These are phyloP conservation scores for Vigna angularis DNA, from an alignment of 306 rosid species.

Conservation along the genomic window DNA sequence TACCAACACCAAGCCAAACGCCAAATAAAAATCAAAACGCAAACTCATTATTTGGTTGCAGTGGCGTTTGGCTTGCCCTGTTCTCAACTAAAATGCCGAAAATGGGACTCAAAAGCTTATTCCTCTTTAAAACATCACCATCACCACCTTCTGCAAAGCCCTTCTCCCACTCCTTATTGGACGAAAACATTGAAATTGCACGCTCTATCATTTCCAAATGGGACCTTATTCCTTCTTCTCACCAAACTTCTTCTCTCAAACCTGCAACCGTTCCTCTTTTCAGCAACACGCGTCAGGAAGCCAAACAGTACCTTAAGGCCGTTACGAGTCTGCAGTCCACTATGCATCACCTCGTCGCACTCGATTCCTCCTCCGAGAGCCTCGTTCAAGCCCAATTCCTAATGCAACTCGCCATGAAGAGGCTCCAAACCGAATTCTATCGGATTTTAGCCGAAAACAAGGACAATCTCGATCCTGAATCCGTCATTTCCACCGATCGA, in stretches of 20 bases:
- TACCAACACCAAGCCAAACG: neutral
- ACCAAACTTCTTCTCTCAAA: neutral
- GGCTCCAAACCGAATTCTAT: slow-evolving; percentile 72
- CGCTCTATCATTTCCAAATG: slow-evolving; percentile 60
- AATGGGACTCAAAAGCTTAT: slow-evolving; percentile 47
- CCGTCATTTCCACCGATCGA: slow-evolving; percentile 52
- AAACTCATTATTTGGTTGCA: neutral
- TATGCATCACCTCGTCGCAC: slow-evolving; percentile 62
- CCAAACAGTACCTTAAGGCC: slow-evolving; percentile 62
- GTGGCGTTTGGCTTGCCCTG: neutral
- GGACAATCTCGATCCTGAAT: slow-evolving; percentile 55
- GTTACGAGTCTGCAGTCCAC: slow-evolving; percentile 69
- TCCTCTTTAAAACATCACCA: slow-evolving; percentile 50
- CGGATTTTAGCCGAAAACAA: slow-evolving; percentile 55
- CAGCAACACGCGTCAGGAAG: slow-evolving; percentile 64
- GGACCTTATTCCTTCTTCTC: slow-evolving; percentile 42
- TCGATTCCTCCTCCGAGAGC: slow-evolving; percentile 46
- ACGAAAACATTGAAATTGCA: slow-evolving; percentile 69
- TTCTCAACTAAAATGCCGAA: slow-evolving; percentile 34
- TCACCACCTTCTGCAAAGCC: slow-evolving; percentile 41
- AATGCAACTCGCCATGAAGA: slow-evolving; percentile 77
- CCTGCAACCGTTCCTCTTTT: slow-evolving; percentile 47
- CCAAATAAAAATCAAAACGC: neutral
- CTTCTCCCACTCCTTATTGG: slow-evolving; percentile 61
- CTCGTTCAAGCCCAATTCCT: slow-evolving; percentile 62